phyloP scores from a whole-genome alignment of 2,329 filamentous ascomycete genomes.

The Penicillium sp. region DNA sequence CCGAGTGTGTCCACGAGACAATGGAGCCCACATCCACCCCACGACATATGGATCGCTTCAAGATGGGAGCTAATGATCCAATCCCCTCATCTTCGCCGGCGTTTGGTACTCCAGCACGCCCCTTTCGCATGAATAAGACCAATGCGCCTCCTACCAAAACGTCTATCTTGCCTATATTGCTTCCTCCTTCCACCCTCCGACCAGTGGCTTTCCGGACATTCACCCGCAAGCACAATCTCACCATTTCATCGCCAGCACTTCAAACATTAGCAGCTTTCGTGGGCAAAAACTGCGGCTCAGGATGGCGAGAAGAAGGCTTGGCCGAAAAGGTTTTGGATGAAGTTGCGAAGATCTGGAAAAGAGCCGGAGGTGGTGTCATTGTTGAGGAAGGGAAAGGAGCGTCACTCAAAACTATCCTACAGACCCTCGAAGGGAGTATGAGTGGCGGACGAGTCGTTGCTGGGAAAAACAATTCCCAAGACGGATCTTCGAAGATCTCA shows the following conservation, averaged over 20 bases:
- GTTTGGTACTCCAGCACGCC: slow-evolving; percentile 84
- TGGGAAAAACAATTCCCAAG: slow-evolving; percentile 52
- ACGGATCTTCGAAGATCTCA: slow-evolving; percentile 20
- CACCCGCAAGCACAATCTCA: slow-evolving; percentile 96
- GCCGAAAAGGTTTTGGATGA: slow-evolving; percentile 93
- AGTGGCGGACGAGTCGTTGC: slow-evolving; percentile 66
- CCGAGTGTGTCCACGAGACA: background rate
- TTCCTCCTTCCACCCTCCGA: slow-evolving; percentile 83
- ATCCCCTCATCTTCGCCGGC: slow-evolving; percentile 88
- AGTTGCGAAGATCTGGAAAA: slow-evolving; percentile 89
- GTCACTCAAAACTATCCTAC: slow-evolving; percentile 76
- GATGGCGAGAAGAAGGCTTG: slow-evolving; percentile 93
- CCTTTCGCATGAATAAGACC: slow-evolving; percentile 57
- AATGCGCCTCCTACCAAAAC: slow-evolving; percentile 57
- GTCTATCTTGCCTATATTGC: slow-evolving; percentile 81
- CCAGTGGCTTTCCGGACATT: slow-evolving; percentile 94
- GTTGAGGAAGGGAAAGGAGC: slow-evolving; percentile 76
- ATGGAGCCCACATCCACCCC: slow-evolving; percentile 29
- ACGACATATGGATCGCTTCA: slow-evolving; percentile 28
- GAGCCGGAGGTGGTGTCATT: slow-evolving; percentile 83
- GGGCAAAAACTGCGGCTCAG: slow-evolving; percentile 89
- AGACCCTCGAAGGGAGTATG: slow-evolving; percentile 85
- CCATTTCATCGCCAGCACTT: slow-evolving; percentile 83
- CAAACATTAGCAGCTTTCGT: slow-evolving; percentile 86
- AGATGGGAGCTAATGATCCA: slow-evolving; percentile 52